Percentiles rank a stretch among this genome's conserved stretches.
These are phyloP conservation scores for Pyronema domesticum DNA, from an alignment of 495 filamentous ascomycete species.

Conservation along the genomic window DNA sequence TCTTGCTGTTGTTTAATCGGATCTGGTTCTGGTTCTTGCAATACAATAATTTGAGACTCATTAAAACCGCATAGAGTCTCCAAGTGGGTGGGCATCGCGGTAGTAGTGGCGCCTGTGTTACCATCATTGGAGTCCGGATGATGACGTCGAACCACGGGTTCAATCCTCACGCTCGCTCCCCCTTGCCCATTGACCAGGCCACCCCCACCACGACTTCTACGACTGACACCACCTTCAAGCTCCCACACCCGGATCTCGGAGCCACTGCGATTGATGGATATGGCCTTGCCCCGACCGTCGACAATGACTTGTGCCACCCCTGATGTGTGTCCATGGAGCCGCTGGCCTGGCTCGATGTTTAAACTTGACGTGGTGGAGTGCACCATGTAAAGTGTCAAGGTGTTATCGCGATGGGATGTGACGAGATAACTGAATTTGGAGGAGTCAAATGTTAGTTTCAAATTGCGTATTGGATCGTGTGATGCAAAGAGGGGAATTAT, in stretches of 20 bases:
- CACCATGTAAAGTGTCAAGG: slow-evolving; percentile 69
- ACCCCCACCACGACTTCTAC: slow-evolving; percentile 6
- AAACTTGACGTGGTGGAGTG: slow-evolving; percentile 50
- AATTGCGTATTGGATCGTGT: slow-evolving; percentile 10
- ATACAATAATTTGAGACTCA: slow-evolving; percentile 76
- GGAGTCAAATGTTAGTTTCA: slow-evolving; percentile 41
- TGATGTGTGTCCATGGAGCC: slow-evolving; percentile 88
- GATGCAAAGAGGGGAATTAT: slow-evolving; percentile 5
- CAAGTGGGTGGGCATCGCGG: neutral
- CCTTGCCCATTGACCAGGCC: neutral
- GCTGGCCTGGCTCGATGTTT: slow-evolving; percentile 52
- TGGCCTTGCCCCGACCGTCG: slow-evolving; percentile 70
- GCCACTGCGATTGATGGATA: slow-evolving; percentile 66
- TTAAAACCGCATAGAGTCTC: slow-evolving; percentile 74
- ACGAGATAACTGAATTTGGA: slow-evolving; percentile 60
- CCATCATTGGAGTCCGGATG: slow-evolving; percentile 6
- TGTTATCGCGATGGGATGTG: slow-evolving; percentile 79
- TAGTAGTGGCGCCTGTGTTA: neutral
- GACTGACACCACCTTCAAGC: slow-evolving; percentile 51
- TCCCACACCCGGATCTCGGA: slow-evolving; percentile 91
- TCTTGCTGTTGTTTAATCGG: neutral
- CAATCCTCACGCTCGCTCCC: slow-evolving; percentile 14
- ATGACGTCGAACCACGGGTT: slow-evolving; percentile 1
- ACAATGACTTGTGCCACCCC: slow-evolving; percentile 76
- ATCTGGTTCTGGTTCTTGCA: slow-evolving; percentile 36